Conservation (phyloP, 129 eudicot species). For the Daucus carota region DH1_v3.0 NC_030384.2:41936001-41936500, state of each 20-base stretch:
- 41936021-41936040: conserved; percentile 5
- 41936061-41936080: background rate
- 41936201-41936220: background rate
- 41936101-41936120: background rate
- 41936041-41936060: conserved; percentile 1
- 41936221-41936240: background rate
- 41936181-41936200: background rate
- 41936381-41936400: background rate
- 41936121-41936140: background rate
- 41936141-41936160: background rate
- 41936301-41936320: background rate
- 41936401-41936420: background rate
- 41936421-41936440: background rate
- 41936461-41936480: conserved; percentile 5
- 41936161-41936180: conserved; percentile 1
- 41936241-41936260: conserved; percentile 1
- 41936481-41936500: conserved; percentile 3
- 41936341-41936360: conserved; percentile 5
- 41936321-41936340: background rate
- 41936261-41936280: conserved; percentile 1
- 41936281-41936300: background rate
- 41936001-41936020: background rate
- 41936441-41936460: conserved; percentile 2
- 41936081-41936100: background rate
- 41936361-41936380: background rate